Conservation (phyloP, 768 basidiomycete genomes). For the Leccinum aurantiacum region DNA sequence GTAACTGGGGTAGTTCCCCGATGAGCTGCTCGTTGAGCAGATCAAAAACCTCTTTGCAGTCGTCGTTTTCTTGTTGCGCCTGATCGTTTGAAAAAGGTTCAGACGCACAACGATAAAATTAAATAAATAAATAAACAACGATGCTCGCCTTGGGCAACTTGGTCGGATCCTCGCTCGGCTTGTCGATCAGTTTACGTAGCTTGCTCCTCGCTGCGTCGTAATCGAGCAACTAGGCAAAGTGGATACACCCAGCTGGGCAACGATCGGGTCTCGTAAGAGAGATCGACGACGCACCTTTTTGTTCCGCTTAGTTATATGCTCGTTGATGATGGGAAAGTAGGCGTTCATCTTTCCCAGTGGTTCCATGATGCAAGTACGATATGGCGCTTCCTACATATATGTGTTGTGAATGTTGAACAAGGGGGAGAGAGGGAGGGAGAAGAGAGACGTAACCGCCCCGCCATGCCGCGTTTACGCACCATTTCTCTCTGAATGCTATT, state of each 20-base stretch:
- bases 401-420: background rate
- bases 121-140: background rate
- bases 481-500: slow-evolving; percentile 80
- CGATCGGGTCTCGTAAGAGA: too few relatives aligned
- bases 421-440: background rate
- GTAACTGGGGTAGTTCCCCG: slow-evolving; percentile 83
- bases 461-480: slow-evolving; percentile 45
- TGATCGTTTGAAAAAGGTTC: background rate
- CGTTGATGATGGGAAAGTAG: slow-evolving; percentile 91
- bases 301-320: slow-evolving; percentile 90
- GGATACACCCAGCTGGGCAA: background rate
- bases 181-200: slow-evolving; percentile 85
- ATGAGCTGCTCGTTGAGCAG: slow-evolving; percentile 91
- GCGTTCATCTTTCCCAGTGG: slow-evolving; percentile 96
- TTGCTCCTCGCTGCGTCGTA: slow-evolving; percentile 92
- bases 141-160: slow-evolving; percentile 74
- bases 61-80: slow-evolving; percentile 96
- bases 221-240: slow-evolving; percentile 71
- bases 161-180: slow-evolving; percentile 90
- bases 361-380: slow-evolving; percentile 91
- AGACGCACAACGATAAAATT: background rate
- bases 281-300: slow-evolving; percentile 72
- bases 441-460: background rate
- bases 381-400: slow-evolving; percentile 79
- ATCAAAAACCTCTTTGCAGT: slow-evolving; percentile 91